Percentiles rank a stretch among this genome's conserved stretches.
Evolutionary conservation across 495 filamentous ascomycete species (phyloP).

Genomic region (Lophiostoma macrostomum): DNA sequence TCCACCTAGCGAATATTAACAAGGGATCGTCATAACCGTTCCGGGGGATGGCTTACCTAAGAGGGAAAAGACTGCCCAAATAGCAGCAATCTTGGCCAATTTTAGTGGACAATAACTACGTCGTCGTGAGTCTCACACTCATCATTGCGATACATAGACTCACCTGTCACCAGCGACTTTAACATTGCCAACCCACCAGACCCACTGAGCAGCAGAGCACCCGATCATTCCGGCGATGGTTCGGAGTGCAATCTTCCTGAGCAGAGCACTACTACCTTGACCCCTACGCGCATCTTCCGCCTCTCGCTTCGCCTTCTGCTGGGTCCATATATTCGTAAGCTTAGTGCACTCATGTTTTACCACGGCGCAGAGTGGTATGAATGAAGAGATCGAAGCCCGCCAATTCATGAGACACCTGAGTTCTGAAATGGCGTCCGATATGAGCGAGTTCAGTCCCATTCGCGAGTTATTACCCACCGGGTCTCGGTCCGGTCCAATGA

Average conservation of each 20-base stretch:
- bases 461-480: not conserved
- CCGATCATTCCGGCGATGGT: conserved; percentile 7
- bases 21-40: no score
- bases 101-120: conserved; percentile 9
- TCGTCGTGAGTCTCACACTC: not conserved
- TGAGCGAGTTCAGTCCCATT: not conserved
- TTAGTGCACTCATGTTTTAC: not conserved
- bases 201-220: conserved; percentile 6
- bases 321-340: not conserved
- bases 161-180: conserved; percentile 1
- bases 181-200: conserved; percentile 5
- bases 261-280: not conserved
- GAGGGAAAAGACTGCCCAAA: no score
- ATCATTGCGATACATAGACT: not conserved
- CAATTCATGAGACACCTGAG: not conserved
- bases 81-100: no score
- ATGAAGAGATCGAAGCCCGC: not conserved
- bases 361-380: not conserved
- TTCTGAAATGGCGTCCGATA: not conserved
- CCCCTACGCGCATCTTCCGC: not conserved
- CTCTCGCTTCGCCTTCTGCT: not conserved
- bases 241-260: conserved; percentile 1
- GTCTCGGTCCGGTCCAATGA: not conserved
- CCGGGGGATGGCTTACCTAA: no score
- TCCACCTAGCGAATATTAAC: no score